phyloP scores from a whole-genome alignment of 2,329 filamentous ascomycete genomes.

The Calonectria honghensis region DNA sequence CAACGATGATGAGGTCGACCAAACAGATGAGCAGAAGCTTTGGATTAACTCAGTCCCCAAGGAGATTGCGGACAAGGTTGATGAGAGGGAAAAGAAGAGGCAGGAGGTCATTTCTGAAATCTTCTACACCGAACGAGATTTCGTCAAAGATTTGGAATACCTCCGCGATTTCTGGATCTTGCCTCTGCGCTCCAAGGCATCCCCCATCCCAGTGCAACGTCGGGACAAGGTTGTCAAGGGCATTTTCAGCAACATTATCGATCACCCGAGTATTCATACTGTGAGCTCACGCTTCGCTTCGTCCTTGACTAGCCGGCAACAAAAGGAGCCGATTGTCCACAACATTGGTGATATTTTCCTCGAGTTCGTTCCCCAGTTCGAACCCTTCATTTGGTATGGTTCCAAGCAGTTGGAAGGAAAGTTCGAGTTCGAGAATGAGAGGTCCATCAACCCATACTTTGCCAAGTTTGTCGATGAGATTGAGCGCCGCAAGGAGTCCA shows the following conservation, averaged over 20 bases:
- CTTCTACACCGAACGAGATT: constrained; percentile 98
- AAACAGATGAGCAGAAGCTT: constrained; percentile 96
- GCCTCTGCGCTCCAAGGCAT: constrained; percentile 86
- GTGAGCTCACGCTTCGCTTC: constrained; percentile 94
- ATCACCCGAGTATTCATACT: constrained; percentile 85
- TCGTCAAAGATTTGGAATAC: constrained; percentile 99
- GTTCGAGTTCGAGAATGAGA: constrained; percentile 98
- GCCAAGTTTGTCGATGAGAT: constrained; percentile 96
- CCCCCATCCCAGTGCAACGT: constrained; percentile 90
- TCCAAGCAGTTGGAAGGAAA: constrained; percentile 97
- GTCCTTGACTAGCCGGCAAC: constrained; percentile 91
- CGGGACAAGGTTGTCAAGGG: constrained; percentile 94
- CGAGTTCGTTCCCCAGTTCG: constrained; percentile 92
- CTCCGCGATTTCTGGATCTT: constrained; percentile 99
- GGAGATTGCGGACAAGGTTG: constrained; percentile 92
- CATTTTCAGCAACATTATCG: constrained; percentile 97
- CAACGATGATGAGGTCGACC: constrained; percentile 87
- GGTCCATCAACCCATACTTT: constrained; percentile 89
- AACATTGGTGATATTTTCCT: constrained; percentile 96
- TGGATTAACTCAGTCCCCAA: constrained; percentile 99
- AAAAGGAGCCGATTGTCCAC: constrained; percentile 90
- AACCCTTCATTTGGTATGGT: constrained; percentile 97
- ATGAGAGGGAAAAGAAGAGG: constrained; percentile 95
- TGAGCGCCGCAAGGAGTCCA: constrained; percentile 94
- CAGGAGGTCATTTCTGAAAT: constrained; percentile 99